Evolutionary conservation across 768 basidiomycete genomes (phyloP), one percentile per base, ranked within the genome.

Genomic region (Phlegmacium glaucopus): DNA sequence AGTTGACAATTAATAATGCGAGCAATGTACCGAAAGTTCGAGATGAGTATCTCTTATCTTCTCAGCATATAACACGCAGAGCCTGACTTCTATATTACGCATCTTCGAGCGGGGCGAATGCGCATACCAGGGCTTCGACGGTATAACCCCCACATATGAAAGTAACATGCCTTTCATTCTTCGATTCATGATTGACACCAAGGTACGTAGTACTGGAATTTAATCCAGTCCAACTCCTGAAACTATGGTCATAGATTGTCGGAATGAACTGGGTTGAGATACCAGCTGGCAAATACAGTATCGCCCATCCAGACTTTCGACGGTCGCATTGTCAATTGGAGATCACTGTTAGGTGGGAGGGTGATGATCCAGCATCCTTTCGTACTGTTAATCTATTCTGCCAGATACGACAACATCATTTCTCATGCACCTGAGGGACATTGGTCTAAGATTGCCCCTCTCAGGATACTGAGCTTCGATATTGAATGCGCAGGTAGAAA

Each of bases 211-310:
- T 41, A 29, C 6, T 41, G n/a, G 28, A 42, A 2, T 22, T 5
- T 22, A 22, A 22, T 22, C 22, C 5, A 22, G 22, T 5, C 22
- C 22, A 22, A 22, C 2, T 22, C 3, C 22, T 22, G 22, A 22
- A 22, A 22, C 5, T 5, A 3, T 22, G 3, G 3, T 15, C 9
- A 17, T 52, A 94, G 90, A 84, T 99, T 26, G 85, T 94, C 41
- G 96, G 96, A 8, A 98, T 99, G 96, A 98, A 97, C 62, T 99
- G 96, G 95, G 87, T 99, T 44, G 93, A 98, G 67, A 72, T 96
- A 8, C 87, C 87, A 4, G 82, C 87, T 4, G 90, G 90, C 2
- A 82, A 82, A 55, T 99, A 96, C 60, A 72, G 72, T 10, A 61
- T 94, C 15, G 48, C 22, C 22, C 22, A 2, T 22, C 3, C 22